Percentiles rank a stretch among this genome's conserved stretches.
These are phyloP conservation scores for Bipolaris gigantea DNA, from an alignment of 2,329 filamentous ascomycete species.

Conservation along the genomic window DNA sequence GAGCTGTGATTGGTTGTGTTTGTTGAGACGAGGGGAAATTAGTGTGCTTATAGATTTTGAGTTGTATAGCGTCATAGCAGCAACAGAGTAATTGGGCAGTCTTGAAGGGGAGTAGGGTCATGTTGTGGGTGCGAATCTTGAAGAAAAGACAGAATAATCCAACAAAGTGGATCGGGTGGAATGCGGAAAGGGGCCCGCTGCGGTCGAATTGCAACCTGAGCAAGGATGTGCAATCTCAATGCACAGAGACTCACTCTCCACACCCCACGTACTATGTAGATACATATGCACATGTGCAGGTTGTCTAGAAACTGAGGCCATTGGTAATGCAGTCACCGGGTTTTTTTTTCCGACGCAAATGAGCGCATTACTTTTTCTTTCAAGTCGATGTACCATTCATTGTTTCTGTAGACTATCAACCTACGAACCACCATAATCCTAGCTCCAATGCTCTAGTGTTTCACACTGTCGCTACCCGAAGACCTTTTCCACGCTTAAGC, in stretches of 20 bases:
- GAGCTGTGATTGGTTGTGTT: slow-evolving; percentile 5
- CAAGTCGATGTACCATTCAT: slow-evolving; percentile 1
- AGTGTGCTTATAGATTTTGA: no score
- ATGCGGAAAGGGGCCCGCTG: neutral
- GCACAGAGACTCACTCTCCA: neutral
- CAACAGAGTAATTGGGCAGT: no score
- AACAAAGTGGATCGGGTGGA: neutral
- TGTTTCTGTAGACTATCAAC: slow-evolving; percentile 8
- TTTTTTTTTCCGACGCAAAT: neutral
- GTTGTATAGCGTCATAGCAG: no score
- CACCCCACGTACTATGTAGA: neutral
- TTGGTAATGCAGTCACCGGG: neutral
- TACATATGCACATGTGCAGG: neutral
- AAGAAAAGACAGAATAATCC: neutral
- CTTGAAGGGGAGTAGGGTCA: no score
- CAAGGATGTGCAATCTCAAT: neutral
- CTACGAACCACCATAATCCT: neutral
- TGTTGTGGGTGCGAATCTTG: neutral
- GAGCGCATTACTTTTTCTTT: neutral
- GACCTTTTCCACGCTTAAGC: neutral
- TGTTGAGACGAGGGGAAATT: neutral
- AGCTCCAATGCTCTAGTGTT: neutral
- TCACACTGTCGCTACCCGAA: neutral
- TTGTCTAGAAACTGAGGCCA: neutral
- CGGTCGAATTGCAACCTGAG: neutral